Percentiles rank a stretch among this genome's conserved stretches.
phyloP scores from a whole-genome alignment of 768 basidiomycete genomes.

The Boletus sensibilis region DNA sequence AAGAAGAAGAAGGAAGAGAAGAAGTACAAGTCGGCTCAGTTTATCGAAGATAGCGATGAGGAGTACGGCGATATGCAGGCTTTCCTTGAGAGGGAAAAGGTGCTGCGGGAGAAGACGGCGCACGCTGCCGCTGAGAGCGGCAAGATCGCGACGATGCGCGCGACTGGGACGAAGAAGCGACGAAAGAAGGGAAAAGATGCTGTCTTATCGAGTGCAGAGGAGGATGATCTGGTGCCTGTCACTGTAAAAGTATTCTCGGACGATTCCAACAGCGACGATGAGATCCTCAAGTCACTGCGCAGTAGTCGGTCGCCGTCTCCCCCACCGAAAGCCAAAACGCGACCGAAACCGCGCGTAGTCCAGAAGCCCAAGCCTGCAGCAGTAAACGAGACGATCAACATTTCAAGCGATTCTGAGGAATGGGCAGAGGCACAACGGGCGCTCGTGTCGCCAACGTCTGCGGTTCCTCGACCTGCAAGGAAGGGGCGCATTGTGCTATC shows the following conservation, averaged over 20 bases:
- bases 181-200: constrained; percentile 43
- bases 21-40: constrained; percentile 84
- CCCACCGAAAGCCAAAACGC: constrained; percentile 18
- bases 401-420: constrained; percentile 25
- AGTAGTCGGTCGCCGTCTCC: constrained; percentile 27
- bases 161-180: constrained; percentile 59
- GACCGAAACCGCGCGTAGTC: constrained; percentile 42
- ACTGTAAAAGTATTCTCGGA: constrained; percentile 14
- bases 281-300: constrained; percentile 20
- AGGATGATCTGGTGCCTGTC: constrained; percentile 17
- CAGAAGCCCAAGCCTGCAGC: constrained; percentile 31
- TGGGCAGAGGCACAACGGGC: background rate
- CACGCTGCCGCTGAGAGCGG: constrained; percentile 45
- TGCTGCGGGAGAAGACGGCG: constrained; percentile 51
- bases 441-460: background rate
- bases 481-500: constrained; percentile 37
- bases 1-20: constrained; percentile 67
- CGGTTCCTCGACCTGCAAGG: constrained; percentile 17
- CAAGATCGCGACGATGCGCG: constrained; percentile 42
- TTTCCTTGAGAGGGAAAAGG: constrained; percentile 77
- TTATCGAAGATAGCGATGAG: constrained; percentile 89
- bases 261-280: constrained; percentile 28
- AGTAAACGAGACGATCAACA: constrained; percentile 13
- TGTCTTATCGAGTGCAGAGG: constrained; percentile 43
- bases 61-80: constrained; percentile 78